Evolutionary conservation across 2,329 filamentous ascomycete genomes (phyloP).

Genomic region (Calonectria henricotiae): DNA sequence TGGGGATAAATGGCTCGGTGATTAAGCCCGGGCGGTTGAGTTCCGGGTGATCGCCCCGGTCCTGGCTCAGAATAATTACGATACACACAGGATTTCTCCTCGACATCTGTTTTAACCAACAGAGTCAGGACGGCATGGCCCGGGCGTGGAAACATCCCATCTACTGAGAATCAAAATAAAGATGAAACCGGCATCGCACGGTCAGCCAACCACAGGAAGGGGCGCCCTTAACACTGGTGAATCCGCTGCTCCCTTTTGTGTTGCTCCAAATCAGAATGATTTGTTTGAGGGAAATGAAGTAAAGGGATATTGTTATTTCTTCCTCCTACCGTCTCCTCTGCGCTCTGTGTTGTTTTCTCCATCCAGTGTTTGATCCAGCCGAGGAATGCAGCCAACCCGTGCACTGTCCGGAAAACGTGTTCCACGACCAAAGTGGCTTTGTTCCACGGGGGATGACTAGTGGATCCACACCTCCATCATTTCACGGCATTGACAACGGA

Average conservation of each 20-base stretch:
- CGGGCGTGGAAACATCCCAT: slow-evolving; percentile 23
- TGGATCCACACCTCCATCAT: slow-evolving; percentile 27
- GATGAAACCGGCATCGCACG: slow-evolving; percentile 40
- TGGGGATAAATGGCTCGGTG: slow-evolving; percentile 2
- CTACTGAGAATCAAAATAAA: slow-evolving; percentile 29
- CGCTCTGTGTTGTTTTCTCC: slow-evolving; percentile 4
- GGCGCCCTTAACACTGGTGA: background rate
- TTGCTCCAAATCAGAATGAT: slow-evolving; percentile 12
- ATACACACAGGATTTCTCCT: slow-evolving; percentile 8
- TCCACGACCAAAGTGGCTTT: slow-evolving; percentile 29
- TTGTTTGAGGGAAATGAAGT: slow-evolving; percentile 33
- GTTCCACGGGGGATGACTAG: background rate
- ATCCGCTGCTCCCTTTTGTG: background rate
- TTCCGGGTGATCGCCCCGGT: slow-evolving; percentile 24
- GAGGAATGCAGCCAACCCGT: slow-evolving; percentile 27
- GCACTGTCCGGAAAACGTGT: slow-evolving; percentile 28
- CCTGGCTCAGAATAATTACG: slow-evolving; percentile 11
- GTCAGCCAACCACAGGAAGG: background rate
- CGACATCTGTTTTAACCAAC: slow-evolving; percentile 20
- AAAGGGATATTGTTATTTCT: background rate
- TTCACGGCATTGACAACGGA: slow-evolving; percentile 24
- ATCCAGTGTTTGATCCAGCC: slow-evolving; percentile 8
- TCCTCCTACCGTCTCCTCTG: background rate
- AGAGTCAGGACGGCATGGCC: slow-evolving; percentile 25
- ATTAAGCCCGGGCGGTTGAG: background rate